A percentile compares a stretch with the other conserved stretches of the same genome.
Conservation (phyloP, 2,329 filamentous ascomycete genomes). For the Colletotrichum destructivum region DNA sequence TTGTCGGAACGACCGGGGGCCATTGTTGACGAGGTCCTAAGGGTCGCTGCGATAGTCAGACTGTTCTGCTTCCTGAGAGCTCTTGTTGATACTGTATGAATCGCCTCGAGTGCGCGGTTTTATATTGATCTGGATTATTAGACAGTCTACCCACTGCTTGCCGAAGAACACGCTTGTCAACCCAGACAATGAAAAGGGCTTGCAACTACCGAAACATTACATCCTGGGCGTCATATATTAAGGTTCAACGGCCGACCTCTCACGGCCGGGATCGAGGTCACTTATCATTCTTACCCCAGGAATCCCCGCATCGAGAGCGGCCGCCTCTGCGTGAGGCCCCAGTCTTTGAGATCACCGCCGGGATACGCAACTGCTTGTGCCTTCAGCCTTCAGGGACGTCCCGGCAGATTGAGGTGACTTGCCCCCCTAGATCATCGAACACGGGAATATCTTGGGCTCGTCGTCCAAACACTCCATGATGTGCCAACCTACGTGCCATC, state of each 20-base stretch:
- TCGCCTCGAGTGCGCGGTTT: neutral
- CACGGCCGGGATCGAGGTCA: neutral
- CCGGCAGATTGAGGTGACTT: no score
- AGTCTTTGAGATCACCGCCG: neutral
- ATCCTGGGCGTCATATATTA: neutral
- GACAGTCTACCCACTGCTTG: neutral
- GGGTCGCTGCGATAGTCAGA: neutral
- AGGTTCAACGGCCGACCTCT: neutral
- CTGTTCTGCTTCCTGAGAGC: neutral
- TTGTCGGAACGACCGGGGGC: neutral
- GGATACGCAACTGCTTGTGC: neutral
- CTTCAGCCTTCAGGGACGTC: neutral
- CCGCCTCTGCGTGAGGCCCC: neutral
- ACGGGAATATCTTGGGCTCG: neutral
- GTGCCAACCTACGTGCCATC: no score
- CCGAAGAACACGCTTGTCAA: neutral
- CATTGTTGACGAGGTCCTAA: neutral
- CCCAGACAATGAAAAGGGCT: neutral
- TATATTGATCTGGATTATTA: neutral
- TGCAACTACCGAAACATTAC: constrained; percentile 6
- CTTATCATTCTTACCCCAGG: neutral
- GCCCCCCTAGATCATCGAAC: neutral
- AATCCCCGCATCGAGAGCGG: constrained; percentile 9
- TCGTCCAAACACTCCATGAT: neutral
- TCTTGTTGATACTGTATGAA: neutral